Evolutionary conservation across 805 yeast species (phyloP).

Genomic region (Candida endomychidarum): DNA sequence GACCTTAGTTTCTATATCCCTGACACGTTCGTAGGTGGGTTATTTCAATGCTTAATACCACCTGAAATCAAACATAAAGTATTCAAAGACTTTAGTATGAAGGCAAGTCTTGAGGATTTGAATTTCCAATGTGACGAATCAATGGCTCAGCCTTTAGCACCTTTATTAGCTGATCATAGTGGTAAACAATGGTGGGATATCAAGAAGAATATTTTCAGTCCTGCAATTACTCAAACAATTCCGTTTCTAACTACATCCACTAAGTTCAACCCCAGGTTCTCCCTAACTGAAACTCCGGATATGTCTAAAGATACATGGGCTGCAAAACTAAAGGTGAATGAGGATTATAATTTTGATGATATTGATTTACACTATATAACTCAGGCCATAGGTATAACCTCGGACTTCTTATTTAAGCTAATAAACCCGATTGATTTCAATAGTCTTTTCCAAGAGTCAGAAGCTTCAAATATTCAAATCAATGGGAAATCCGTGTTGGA

Average conservation of each 20-base stretch:
- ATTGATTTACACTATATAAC: slow-evolving; percentile 37
- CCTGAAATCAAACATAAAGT: slow-evolving; percentile 22
- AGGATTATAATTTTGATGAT: slow-evolving; percentile 43
- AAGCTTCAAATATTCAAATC: slow-evolving; percentile 1
- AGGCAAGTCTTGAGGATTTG: slow-evolving; percentile 17
- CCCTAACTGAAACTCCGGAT: slow-evolving; percentile 29
- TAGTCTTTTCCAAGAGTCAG: slow-evolving; percentile 12
- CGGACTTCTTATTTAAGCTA: slow-evolving; percentile 23
- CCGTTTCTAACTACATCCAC: slow-evolving; percentile 61
- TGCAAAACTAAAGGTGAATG: slow-evolving; percentile 47
- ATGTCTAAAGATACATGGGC: slow-evolving; percentile 44
- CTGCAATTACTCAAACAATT: slow-evolving; percentile 42
- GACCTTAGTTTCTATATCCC: slow-evolving; percentile 52
- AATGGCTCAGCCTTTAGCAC: slow-evolving; percentile 47
- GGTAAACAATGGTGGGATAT: slow-evolving; percentile 46
- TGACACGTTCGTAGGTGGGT: slow-evolving; percentile 60
- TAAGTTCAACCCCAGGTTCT: slow-evolving; percentile 34
- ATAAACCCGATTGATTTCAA: slow-evolving; percentile 23
- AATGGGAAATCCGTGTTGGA: slow-evolving; percentile 11
- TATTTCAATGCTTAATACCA: slow-evolving; percentile 51
- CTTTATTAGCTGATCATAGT: slow-evolving; percentile 59
- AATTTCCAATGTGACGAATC: slow-evolving; percentile 35
- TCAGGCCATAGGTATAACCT: slow-evolving; percentile 23
- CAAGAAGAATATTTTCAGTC: slow-evolving; percentile 19
- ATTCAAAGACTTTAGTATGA: slow-evolving; percentile 17